Evolutionary conservation across 805 yeast genomes (phyloP).

Genomic region (Pichia paraexigua): DNA sequence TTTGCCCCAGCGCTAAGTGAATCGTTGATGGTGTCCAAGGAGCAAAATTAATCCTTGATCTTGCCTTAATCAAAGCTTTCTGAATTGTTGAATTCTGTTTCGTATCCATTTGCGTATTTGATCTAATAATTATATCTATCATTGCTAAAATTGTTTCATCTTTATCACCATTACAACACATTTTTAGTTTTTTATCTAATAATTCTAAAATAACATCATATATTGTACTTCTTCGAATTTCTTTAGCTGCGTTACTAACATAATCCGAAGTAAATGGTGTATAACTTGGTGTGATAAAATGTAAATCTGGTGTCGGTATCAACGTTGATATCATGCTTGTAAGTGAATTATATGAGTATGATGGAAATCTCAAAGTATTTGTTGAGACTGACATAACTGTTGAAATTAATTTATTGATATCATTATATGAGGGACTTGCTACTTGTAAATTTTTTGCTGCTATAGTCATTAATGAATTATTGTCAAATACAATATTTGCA

Average conservation of each 20-base stretch:
- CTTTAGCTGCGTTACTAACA: conserved; percentile 35
- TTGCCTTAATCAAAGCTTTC: conserved; percentile 48
- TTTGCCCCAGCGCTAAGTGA: conserved; percentile 68
- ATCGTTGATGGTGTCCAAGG: conserved; percentile 81
- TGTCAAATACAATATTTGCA: conserved; percentile 75
- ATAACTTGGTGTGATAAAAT: conserved; percentile 64
- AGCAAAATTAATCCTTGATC: conserved; percentile 63
- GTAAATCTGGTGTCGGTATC: conserved; percentile 79
- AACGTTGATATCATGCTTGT: conserved; percentile 75
- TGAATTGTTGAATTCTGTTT: conserved; percentile 33
- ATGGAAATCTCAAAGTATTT: conserved; percentile 75
- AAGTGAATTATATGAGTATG: conserved; percentile 80
- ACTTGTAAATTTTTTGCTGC: conserved; percentile 56
- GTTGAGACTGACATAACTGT: conserved; percentile 79
- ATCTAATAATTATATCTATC: conserved; percentile 62
- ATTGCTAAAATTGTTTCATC: conserved; percentile 50
- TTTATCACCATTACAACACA: conserved; percentile 45
- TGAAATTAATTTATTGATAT: conserved; percentile 79
- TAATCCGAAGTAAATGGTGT: conserved; percentile 69
- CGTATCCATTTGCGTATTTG: conserved; percentile 12
- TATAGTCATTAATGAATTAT: conserved; percentile 69
- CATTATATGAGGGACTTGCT: conserved; percentile 58
- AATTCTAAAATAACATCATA: conserved; percentile 81
- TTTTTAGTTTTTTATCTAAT: conserved; percentile 65
- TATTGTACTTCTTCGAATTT: conserved; percentile 61